Evolutionary conservation across 2,329 filamentous ascomycete genomes (phyloP).

Genomic region (Trichoderma simmonsii): DNA sequence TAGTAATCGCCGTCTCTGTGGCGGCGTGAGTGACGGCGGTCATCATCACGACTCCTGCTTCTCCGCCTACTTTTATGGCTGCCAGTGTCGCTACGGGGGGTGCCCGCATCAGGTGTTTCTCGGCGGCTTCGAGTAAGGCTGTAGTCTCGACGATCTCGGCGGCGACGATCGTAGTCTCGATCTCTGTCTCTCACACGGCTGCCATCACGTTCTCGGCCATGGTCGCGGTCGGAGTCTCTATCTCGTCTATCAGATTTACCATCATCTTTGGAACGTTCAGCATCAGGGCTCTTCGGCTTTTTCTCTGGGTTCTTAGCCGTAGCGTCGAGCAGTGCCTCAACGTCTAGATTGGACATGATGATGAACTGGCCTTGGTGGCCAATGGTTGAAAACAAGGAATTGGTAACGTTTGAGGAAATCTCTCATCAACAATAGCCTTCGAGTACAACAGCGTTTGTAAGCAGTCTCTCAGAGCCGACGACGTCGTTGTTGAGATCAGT

Average conservation of each 20-base stretch:
- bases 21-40: constrained; percentile 69
- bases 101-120: constrained; percentile 58
- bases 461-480: background rate
- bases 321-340: constrained; percentile 87
- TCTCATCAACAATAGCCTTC: background rate
- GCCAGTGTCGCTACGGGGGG: constrained; percentile 71
- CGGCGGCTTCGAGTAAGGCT: constrained; percentile 47
- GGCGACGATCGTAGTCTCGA: constrained; percentile 51
- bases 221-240: constrained; percentile 22
- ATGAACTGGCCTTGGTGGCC: constrained; percentile 19
- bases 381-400: background rate
- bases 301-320: constrained; percentile 63
- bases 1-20: constrained; percentile 74
- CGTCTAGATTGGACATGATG: constrained; percentile 59
- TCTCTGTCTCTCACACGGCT: constrained; percentile 40
- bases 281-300: constrained; percentile 44
- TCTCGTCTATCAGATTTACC: constrained; percentile 19
- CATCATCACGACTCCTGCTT: constrained; percentile 75
- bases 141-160: constrained; percentile 53
- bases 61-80: constrained; percentile 79
- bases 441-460: background rate
- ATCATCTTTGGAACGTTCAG: constrained; percentile 49
- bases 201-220: constrained; percentile 48
- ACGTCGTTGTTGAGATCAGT: background rate
- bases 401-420: background rate